These are phyloP conservation scores for Ustilago sp. DNA, from an alignment of 1,284 basidiomycete genomes.

Conservation along the genomic window DNA sequence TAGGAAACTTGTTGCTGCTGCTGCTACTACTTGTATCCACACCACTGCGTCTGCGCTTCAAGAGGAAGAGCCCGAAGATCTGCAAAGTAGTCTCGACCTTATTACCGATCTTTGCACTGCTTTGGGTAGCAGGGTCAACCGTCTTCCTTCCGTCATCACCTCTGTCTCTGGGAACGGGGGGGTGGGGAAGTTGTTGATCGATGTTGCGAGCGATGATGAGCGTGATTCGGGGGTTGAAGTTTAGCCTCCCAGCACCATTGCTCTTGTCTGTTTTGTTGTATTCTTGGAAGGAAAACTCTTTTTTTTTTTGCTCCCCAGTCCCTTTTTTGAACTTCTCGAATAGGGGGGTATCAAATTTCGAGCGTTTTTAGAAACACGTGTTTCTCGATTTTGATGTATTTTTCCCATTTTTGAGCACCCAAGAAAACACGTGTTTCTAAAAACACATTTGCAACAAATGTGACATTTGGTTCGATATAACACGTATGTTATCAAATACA, in stretches of 20 bases:
- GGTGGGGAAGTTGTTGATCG: slow-evolving; percentile 17
- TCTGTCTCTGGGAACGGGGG: neutral
- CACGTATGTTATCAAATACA: no score
- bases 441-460: no score
- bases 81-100: slow-evolving; percentile 22
- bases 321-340: no score
- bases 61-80: slow-evolving; percentile 5
- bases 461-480: no score
- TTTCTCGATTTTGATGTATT: no score
- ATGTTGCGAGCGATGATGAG: slow-evolving; percentile 16
- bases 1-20: slow-evolving; percentile 32
- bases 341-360: no score
- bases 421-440: no score
- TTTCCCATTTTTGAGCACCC: no score
- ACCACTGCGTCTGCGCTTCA: neutral
- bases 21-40: slow-evolving; percentile 3
- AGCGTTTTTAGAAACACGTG: no score
- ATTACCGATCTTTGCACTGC: slow-evolving; percentile 42
- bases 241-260: neutral
- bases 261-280: neutral
- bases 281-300: no score
- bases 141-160: neutral
- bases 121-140: slow-evolving; percentile 23
- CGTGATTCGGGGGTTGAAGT: slow-evolving; percentile 37
- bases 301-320: no score